phyloP scores from a whole-genome alignment of 2,329 filamentous ascomycete species.

The Elsinoe australis region DNA sequence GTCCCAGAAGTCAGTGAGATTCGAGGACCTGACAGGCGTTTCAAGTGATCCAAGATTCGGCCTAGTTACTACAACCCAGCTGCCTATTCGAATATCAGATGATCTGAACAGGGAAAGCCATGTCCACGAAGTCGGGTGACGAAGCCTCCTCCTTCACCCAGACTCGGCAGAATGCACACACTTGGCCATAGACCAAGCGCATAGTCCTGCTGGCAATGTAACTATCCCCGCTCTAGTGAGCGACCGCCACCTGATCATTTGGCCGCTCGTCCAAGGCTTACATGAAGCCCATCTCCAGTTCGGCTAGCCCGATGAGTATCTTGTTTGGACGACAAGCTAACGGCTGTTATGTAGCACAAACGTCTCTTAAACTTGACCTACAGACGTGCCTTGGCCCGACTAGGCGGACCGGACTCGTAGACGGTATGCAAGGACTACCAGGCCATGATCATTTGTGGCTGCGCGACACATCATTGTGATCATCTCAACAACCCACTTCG shows the following conservation, averaged over 20 bases:
- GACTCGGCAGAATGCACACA: no score
- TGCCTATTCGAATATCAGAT: background rate
- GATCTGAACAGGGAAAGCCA: background rate
- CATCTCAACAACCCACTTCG: slow-evolving; percentile 1
- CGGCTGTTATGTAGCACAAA: background rate
- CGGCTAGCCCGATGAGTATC: background rate
- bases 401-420: no score
- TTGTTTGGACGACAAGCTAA: background rate
- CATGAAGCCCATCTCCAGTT: slow-evolving; percentile 11
- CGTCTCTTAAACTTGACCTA: no score
- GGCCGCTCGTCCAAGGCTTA: background rate
- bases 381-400: no score
- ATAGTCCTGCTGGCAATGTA: slow-evolving; percentile 11
- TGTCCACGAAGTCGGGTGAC: slow-evolving; percentile 2
- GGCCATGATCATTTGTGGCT: background rate
- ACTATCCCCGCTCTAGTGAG: slow-evolving; percentile 9
- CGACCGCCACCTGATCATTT: background rate
- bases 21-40: background rate
- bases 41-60: slow-evolving; percentile 4
- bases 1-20: background rate
- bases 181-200: slow-evolving; percentile 1
- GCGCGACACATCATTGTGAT: slow-evolving; percentile 13
- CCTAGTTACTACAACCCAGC: background rate
- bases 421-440: slow-evolving; percentile 3
- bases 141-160: slow-evolving; percentile 1